Conservation (phyloP, 495 filamentous ascomycete species). For the Hypoxylon lienhwacheense region DNA sequence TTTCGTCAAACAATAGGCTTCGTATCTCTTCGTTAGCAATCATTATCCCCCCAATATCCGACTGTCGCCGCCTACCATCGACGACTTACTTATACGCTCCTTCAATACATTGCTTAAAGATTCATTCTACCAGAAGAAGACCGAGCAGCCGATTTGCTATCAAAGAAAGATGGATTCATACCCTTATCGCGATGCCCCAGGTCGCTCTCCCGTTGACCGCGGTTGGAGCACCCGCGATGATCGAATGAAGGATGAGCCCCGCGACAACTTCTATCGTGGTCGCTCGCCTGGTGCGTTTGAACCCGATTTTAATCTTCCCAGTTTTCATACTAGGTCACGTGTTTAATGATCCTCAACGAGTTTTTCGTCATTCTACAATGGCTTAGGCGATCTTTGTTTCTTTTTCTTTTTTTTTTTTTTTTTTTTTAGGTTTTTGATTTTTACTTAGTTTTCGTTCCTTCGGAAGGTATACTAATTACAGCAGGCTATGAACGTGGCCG, state of each 20-base stretch:
- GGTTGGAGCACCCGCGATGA: conserved; percentile 56
- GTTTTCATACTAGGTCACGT: conserved; percentile 5
- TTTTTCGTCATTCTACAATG: background rate
- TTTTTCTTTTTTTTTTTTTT: background rate
- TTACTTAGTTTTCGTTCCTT: background rate
- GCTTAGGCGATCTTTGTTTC: background rate
- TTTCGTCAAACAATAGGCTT: conserved; percentile 52
- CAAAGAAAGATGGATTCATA: conserved; percentile 49
- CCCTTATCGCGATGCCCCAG: conserved; percentile 48
- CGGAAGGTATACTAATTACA: conserved; percentile 30
- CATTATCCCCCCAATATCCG: conserved; percentile 36
- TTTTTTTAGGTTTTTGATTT: background rate
- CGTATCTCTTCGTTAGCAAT: conserved; percentile 21
- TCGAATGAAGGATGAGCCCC: conserved; percentile 51
- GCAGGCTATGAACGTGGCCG: conserved; percentile 46
- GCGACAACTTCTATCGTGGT: conserved; percentile 56
- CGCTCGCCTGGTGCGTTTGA: conserved; percentile 58
- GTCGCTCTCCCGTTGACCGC: conserved; percentile 55
- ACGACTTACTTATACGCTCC: conserved; percentile 14
- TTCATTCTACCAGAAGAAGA: background rate
- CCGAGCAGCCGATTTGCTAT: background rate
- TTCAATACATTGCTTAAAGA: conserved; percentile 4
- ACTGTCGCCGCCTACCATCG: conserved; percentile 12
- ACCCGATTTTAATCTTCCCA: conserved; percentile 19
- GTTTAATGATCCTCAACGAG: background rate